A percentile compares a stretch with the other conserved stretches of the same genome.
phyloP scores from a whole-genome alignment of 768 basidiomycete genomes.

The Podaxis sp. region DNA sequence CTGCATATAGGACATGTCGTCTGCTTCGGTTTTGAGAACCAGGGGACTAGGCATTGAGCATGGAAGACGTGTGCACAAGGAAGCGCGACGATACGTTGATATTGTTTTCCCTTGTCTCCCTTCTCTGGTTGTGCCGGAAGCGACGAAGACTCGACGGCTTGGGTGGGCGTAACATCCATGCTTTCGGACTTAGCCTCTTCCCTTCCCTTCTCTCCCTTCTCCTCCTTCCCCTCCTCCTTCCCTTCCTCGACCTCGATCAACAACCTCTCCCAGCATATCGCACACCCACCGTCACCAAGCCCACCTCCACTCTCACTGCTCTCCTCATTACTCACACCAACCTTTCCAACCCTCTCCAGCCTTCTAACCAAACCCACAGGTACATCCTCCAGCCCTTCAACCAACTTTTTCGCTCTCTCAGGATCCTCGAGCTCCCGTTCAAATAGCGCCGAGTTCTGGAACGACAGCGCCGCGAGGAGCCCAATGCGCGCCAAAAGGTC shows the following conservation, averaged over 20 bases:
- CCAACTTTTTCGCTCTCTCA: slow-evolving; percentile 60
- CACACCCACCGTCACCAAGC: slow-evolving; percentile 52
- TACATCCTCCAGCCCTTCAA: slow-evolving; percentile 66
- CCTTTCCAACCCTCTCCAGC: slow-evolving; percentile 53
- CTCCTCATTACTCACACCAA: slow-evolving; percentile 32
- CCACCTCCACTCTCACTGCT: slow-evolving; percentile 28
- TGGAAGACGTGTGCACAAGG: slow-evolving; percentile 87
- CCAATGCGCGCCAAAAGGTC: slow-evolving; percentile 19
- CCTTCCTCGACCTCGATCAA: slow-evolving; percentile 40
- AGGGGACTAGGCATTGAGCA: slow-evolving; percentile 72
- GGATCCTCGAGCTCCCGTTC: slow-evolving; percentile 56
- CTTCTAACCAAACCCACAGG: slow-evolving; percentile 65
- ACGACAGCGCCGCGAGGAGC: slow-evolving; percentile 19
- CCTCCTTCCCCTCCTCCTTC: slow-evolving; percentile 11
- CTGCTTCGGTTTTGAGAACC: slow-evolving; percentile 77
- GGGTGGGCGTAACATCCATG: background rate
- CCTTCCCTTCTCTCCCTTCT: slow-evolving; percentile 6
- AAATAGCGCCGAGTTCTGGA: slow-evolving; percentile 23
- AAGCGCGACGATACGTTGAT: slow-evolving; percentile 58
- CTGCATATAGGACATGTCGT: slow-evolving; percentile 85
- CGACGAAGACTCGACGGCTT: background rate
- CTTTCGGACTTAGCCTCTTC: slow-evolving; percentile 7
- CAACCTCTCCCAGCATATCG: slow-evolving; percentile 75
- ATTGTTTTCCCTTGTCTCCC: slow-evolving; percentile 18
- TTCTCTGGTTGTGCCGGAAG: slow-evolving; percentile 2